Evolutionary conservation across 1,284 basidiomycete species (phyloP).

Genomic region (Bondarzewia mesenterica): DNA sequence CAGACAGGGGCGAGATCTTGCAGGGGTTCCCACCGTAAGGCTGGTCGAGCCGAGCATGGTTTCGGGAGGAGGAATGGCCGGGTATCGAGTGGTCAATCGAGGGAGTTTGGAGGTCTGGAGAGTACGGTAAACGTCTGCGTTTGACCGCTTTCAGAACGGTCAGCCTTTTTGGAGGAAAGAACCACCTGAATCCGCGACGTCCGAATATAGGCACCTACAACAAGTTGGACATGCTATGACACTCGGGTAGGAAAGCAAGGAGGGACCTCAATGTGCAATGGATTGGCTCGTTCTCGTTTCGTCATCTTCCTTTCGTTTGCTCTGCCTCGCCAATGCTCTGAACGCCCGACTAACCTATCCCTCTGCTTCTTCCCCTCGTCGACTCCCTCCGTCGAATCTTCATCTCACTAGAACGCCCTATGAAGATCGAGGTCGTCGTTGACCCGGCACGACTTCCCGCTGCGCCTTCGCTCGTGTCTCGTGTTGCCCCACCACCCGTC

Average conservation of each 20-base stretch:
- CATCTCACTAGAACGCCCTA: slow-evolving; percentile 73
- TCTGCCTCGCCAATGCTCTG: slow-evolving; percentile 35
- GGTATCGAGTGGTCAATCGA: background rate
- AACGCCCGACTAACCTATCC: slow-evolving; percentile 56
- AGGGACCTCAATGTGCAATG: background rate
- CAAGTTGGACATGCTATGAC: background rate
- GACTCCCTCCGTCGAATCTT: slow-evolving; percentile 13
- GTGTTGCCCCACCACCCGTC: slow-evolving; percentile 57
- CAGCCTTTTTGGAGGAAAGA: no score
- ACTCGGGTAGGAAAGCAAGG: background rate
- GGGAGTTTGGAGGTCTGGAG: no score
- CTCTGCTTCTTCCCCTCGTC: slow-evolving; percentile 19
- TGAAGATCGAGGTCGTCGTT: slow-evolving; percentile 97
- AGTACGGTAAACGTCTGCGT: no score
- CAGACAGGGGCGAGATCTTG: background rate
- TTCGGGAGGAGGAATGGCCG: slow-evolving; percentile 2
- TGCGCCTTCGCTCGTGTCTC: slow-evolving; percentile 51
- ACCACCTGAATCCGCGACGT: background rate
- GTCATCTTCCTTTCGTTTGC: slow-evolving; percentile 31
- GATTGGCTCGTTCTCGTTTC: background rate
- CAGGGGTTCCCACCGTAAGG: slow-evolving; percentile 6
- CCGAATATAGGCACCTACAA: background rate
- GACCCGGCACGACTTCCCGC: slow-evolving; percentile 76
- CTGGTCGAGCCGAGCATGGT: slow-evolving; percentile 6
- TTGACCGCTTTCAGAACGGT: no score